A percentile compares a stretch with the other conserved stretches of the same genome.
phyloP scores from a whole-genome alignment of 73 alveolate genomes.

The Symbiodinium natans region DNA sequence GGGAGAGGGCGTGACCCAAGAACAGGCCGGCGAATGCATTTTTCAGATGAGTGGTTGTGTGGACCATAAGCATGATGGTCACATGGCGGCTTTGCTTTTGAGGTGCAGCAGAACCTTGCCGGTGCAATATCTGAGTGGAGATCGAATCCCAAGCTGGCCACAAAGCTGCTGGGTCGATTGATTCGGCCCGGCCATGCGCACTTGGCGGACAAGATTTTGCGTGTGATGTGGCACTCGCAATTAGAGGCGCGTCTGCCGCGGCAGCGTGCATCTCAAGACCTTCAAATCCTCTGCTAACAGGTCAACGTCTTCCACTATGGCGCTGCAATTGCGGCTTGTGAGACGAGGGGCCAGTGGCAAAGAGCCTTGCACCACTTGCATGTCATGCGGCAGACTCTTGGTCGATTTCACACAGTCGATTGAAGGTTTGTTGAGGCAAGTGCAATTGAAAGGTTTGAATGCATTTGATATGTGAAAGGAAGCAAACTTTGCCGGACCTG shows the following conservation, averaged over 20 bases:
- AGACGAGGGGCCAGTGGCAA: conserved; percentile 17
- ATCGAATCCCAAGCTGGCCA: conserved; percentile 23
- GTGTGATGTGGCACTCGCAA: neutral
- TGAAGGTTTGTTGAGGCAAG: neutral
- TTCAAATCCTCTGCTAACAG: neutral
- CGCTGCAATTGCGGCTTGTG: conserved; percentile 49
- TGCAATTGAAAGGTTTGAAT: neutral
- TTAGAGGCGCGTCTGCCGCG: neutral
- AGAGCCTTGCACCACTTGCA: conserved; percentile 31
- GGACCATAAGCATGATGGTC: too few relatives aligned
- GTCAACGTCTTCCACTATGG: conserved; percentile 60
- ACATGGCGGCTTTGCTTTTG: too few relatives aligned
- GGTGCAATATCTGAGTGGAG: conserved; percentile 4
- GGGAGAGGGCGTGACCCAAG: conserved; percentile 13
- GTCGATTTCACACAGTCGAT: neutral
- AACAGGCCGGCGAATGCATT: neutral
- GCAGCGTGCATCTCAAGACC: neutral
- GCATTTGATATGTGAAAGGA: neutral
- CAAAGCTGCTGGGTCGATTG: neutral
- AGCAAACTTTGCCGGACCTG: conserved; percentile 10
- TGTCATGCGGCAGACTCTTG: neutral
- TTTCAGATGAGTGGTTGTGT: neutral
- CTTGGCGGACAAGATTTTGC: neutral
- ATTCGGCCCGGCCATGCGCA: conserved; percentile 6
- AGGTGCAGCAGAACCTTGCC: conserved; percentile 18